Evolutionary conservation across 2,329 filamentous ascomycete genomes (phyloP).

Genomic region (Botrytis paeoniae): DNA sequence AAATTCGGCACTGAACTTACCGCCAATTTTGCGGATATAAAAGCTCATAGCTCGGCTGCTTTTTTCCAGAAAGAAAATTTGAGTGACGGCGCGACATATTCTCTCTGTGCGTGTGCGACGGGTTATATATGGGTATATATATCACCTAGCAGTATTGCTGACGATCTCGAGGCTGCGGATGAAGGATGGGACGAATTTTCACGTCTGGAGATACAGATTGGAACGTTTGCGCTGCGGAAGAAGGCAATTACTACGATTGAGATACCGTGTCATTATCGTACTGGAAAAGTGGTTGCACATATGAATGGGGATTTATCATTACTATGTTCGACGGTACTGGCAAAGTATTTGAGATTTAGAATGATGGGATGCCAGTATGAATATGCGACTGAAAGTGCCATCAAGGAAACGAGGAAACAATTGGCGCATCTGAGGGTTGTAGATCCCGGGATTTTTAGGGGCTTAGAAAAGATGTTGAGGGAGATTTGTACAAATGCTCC

Average conservation of each 20-base stretch:
- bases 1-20: conserved; percentile 34
- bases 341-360: conserved; percentile 30
- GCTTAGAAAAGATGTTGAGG: conserved; percentile 25
- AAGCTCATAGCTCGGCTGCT: conserved; percentile 28
- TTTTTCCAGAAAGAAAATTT: conserved; percentile 32
- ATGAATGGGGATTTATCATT: conserved; percentile 26
- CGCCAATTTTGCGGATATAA: conserved; percentile 35
- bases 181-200: conserved; percentile 21
- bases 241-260: conserved; percentile 31
- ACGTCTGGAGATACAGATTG: conserved; percentile 31
- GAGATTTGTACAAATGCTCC: conserved; percentile 32
- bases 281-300: not conserved
- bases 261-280: conserved; percentile 29
- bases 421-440: conserved; percentile 13
- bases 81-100: conserved; percentile 29
- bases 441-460: conserved; percentile 24
- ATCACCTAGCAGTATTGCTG: not conserved
- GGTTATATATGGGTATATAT: conserved; percentile 34
- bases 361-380: conserved; percentile 35
- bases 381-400: conserved; percentile 30
- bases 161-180: not conserved
- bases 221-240: conserved; percentile 31
- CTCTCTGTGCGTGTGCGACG: conserved; percentile 33
- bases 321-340: conserved; percentile 31
- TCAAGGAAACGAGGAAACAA: conserved; percentile 25